Percentiles rank a stretch among this genome's conserved stretches.
These are phyloP conservation scores for Leptographium lundbergii DNA, from an alignment of 2,329 filamentous ascomycete species.

Conservation along the genomic window DNA sequence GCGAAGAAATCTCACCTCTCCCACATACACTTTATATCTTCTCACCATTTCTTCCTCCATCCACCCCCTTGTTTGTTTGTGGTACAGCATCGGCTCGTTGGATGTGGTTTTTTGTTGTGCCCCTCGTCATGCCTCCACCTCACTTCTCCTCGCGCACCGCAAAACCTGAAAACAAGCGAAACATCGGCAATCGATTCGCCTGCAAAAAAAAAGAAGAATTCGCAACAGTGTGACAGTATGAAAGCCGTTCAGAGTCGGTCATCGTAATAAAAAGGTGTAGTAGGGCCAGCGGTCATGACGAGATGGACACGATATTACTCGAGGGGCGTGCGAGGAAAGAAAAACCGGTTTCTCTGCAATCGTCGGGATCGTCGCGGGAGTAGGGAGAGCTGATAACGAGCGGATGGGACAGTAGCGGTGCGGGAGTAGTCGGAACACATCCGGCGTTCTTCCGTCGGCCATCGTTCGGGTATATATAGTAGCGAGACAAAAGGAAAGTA, in stretches of 20 bases:
- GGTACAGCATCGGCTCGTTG: background rate
- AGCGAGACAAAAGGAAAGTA: constrained; percentile 6
- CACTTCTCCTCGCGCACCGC: background rate
- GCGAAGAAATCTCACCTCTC: constrained; percentile 2
- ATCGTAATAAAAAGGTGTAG: background rate
- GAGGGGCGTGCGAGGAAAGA: background rate
- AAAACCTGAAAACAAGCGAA: background rate
- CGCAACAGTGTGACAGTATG: background rate
- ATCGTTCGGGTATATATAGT: constrained; percentile 6
- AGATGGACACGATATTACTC: background rate
- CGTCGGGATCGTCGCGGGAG: constrained; percentile 1
- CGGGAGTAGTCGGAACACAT: background rate
- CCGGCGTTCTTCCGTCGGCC: background rate
- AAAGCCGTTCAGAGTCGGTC: constrained; percentile 1
- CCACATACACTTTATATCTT: background rate
- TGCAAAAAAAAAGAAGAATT: background rate
- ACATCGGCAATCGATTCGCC: background rate
- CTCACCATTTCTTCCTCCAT: background rate
- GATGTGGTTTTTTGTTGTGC: background rate
- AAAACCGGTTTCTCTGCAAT: background rate
- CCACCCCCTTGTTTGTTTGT: background rate
- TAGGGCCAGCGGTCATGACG: background rate
- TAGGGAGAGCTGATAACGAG: background rate
- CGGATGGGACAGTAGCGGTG: background rate
- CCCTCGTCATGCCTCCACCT: background rate